Percentiles rank a stretch among this genome's conserved stretches.
These are phyloP conservation scores for Ananas comosus DNA, from an alignment of 176 grass and related monocot species.

Conservation along the genomic window DNA sequence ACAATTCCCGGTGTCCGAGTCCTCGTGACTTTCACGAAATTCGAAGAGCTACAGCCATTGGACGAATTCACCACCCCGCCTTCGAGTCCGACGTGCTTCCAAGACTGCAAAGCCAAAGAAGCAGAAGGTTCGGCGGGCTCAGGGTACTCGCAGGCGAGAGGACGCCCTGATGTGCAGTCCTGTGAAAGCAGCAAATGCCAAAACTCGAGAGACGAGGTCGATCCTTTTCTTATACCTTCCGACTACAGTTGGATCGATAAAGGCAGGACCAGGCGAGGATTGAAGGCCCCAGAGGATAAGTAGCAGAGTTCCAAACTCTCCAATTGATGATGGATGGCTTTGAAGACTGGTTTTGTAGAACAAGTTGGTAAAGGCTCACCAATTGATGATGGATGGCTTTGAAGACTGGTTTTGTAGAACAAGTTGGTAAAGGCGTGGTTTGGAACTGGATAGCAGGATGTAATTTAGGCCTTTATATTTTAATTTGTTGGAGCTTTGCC, in stretches of 20 bases:
- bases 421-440: too few species aligned
- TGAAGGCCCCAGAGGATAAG: slow-evolving; percentile 86
- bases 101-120: slow-evolving; percentile 52
- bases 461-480: too few species aligned
- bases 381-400: slow-evolving; percentile 67
- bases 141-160: slow-evolving; percentile 66
- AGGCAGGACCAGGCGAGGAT: slow-evolving; percentile 68
- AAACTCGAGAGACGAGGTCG: slow-evolving; percentile 42
- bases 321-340: too few species aligned
- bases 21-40: slow-evolving; percentile 91
- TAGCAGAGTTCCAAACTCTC: slow-evolving; percentile 29
- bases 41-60: slow-evolving; percentile 66
- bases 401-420: too few species aligned
- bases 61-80: slow-evolving; percentile 87
- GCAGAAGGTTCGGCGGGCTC: slow-evolving; percentile 39
- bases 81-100: slow-evolving; percentile 67
- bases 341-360: too few species aligned
- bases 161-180: slow-evolving; percentile 44
- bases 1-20: slow-evolving; percentile 88
- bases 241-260: slow-evolving; percentile 84
- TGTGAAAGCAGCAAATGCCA: slow-evolving; percentile 36
- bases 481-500: too few species aligned
- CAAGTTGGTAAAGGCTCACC: too few species aligned
- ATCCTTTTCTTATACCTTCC: slow-evolving; percentile 88
- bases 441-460: slow-evolving; percentile 19